Evolutionary conservation across 257 asterid genomes (phyloP), one percentile per base, ranked within the genome.

Genomic region (Orobanche coerulescens): DNA sequence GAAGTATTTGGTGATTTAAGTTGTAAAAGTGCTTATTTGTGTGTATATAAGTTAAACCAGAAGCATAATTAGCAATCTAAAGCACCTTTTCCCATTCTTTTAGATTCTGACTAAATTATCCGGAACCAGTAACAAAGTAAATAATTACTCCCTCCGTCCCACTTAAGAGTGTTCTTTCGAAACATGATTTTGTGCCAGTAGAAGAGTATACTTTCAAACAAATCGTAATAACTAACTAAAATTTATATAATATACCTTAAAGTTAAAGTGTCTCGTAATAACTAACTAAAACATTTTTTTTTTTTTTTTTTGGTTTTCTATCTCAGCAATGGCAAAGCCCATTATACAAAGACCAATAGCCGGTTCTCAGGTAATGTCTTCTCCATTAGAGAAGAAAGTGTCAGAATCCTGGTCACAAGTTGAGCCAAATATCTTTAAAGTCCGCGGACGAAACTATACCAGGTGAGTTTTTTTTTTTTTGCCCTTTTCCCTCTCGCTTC

Each of bases 291-390:
- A 0, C 25, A 2, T 66, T 22, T 59, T 20, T 42, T 40, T 42
- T 42, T 42, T 42, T 30, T 65, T 16, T 61, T 58, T 61, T 61
- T 49, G 6, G 61, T 60, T 62, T 63, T 52, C 30, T 6, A 7
- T 66, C 42, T 70, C 78, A 86, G 96, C 88, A 53, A 60, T 84
- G 4, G 80, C 91, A 51, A 92, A 79, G 75, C 72, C 80, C 47
- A 59, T 81, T 62, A 60, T 83, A 58, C 83, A 65, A 70, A 84
- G 90, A 71, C 98, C 98, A 13, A 70, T 80, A 64, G 98, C 95
- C 16, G 98, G 98, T 39, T 91, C 96, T 70, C 96, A 83, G 71
- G 70, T 91, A 56, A 76, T 71, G 61, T 67, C 79, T 62, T 82
- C 90, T 57, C 81, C 94, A 22, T 55, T 77, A 33, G 97, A 84